phyloP scores from a whole-genome alignment of 2,329 filamentous ascomycete genomes.

The Colletotrichum liaoningense region DNA sequence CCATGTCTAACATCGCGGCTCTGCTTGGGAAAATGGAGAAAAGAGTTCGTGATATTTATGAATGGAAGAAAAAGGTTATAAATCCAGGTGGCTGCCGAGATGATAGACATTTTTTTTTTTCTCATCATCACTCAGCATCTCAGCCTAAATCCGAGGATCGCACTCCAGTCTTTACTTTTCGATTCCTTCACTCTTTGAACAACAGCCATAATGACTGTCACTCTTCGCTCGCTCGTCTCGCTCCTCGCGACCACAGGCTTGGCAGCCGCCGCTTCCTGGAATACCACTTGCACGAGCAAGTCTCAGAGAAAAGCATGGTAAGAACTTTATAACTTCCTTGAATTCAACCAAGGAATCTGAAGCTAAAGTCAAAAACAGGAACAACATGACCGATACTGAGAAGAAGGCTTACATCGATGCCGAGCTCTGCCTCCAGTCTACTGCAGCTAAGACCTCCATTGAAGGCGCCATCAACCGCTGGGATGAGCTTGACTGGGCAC shows the following conservation, averaged over 20 bases:
- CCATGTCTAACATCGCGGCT: constrained; percentile 3
- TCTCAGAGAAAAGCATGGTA: constrained; percentile 19
- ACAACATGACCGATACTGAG: constrained; percentile 34
- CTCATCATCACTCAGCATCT: background rate
- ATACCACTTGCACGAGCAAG: constrained; percentile 19
- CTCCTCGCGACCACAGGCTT: constrained; percentile 11
- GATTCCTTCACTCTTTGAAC: background rate
- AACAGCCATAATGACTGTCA: background rate
- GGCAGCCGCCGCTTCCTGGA: constrained; percentile 12
- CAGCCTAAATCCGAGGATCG: background rate
- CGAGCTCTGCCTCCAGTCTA: constrained; percentile 36
- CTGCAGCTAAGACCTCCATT: constrained; percentile 23
- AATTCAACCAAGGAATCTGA: background rate
- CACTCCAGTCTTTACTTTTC: background rate
- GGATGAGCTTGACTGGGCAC: constrained; percentile 36
- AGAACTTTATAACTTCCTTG: background rate
- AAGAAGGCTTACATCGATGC: constrained; percentile 37
- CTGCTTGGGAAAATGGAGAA: background rate
- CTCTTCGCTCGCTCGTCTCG: constrained; percentile 12
- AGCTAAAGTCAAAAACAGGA: constrained; percentile 16
- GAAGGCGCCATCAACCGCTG: constrained; percentile 30
- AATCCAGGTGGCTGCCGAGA: background rate
- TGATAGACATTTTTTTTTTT: background rate
- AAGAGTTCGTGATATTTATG: background rate
- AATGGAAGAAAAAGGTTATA: constrained; percentile 5